Base-by-base conservation (phyloP, 2,329 filamentous ascomycete genomes). In the Ceratocystis alfenasii region DNA sequence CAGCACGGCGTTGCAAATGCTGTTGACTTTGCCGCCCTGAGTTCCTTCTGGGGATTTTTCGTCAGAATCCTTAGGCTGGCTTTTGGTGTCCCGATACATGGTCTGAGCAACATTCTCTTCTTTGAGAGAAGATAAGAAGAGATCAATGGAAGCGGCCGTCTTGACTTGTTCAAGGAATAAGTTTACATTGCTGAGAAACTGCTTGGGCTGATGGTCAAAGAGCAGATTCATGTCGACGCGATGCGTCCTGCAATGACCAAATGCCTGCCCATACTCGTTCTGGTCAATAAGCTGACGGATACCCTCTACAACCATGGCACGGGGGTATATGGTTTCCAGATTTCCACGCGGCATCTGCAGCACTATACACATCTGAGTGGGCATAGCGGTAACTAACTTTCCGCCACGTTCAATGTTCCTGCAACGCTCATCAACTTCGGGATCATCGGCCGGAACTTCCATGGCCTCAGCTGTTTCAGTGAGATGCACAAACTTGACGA, bases 181-280 rank as follows among this genome's bases (percentile, higher is more conserved):
- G 0, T 81, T 79, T 10, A 96, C 83, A 69, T 86, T 89, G 3
- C 81, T 78, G 73, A 96, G 81, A 73, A 99, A 96, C 70, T 95
- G 89, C 46, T 86, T 81, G 0, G 93, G 90, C n/a, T 86, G 85
- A 75, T 97, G 90, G 72, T 99, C 94, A 72, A 95, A 93, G 1
- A 99, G 79, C 68, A 99, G 93, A 72, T 99, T 99, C 88, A 97
- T 92, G 72, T 99, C 94, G 0, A 99, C 94, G 70, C 95, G 85
- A 74, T 99, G 95, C 25, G 87, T 93, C 63, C 94, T 86, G 73
- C 94, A 97, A 69, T 90, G 87, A 25, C 88, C 79, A 73, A 96
- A 99, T 0, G 94, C 94, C 63, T 83, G 84, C 62, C 82, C 84
- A 72, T 96, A 99, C 71, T 94, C 85, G 73, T 88, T 89, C 41